Base-by-base conservation (phyloP, 805 yeast genomes). In the Saccharomycopsis vini region DNA sequence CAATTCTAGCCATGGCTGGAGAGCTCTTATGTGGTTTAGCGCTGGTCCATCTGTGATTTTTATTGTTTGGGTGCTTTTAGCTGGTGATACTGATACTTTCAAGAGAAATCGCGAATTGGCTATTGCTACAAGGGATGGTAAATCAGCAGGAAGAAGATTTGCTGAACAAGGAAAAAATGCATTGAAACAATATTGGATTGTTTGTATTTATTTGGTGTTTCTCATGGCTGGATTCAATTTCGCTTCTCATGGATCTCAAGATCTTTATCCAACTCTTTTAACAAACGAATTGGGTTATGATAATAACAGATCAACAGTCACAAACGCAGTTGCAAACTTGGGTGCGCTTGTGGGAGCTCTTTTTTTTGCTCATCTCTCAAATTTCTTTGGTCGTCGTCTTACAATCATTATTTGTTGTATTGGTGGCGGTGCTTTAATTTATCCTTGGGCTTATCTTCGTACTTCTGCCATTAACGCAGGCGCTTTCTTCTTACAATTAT, bases 161-260 rank as follows among this genome's bases (percentile, higher is more conserved):
- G 19, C 38, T 10, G 26, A 31, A 18, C 44, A 45, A 32, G 45
- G 39, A 9, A 63, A 61, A 40, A 47, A 44, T 37, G 67, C 71
- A 1, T 39, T 73, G 42, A 67, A 59, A 52, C 57, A 62, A 22
- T 75, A 81, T 56, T 81, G 87, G 87, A 66, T 79, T 40, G 62
- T 75, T 47, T 64, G 75, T 48, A 55, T 72, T 38, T 81, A 78
- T 59, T 60, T 73, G 49, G 72, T 82, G 31, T 54, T 80, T 12
- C 62, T 78, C 57, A 72, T 80, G 79, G 70, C 82, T 19, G 83
- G 81, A 18, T 75, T 79, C 67, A 81, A 80, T 60, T 81, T 79
- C 62, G 70, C 73, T 63, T 72, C 84, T 5, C 89, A 81, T 53
- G 86, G 84, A 1, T 75, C 86, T 4, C 88, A 81, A 61, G 89